Conservation (phyloP, 768 basidiomycete genomes). For the Leccinum subgranulosum region DNA sequence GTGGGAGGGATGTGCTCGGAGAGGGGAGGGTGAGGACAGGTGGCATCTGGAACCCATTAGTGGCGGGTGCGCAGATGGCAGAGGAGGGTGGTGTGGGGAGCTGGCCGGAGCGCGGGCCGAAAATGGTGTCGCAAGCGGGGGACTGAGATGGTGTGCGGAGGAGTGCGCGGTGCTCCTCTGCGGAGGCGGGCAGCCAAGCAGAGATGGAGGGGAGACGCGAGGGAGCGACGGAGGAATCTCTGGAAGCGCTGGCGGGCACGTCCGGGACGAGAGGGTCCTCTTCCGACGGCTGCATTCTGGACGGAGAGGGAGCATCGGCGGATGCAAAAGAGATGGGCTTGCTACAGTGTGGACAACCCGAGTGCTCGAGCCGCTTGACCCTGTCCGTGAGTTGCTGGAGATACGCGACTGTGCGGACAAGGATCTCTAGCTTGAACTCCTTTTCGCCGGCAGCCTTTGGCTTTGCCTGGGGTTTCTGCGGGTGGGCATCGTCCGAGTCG, state of each 20-base stretch:
- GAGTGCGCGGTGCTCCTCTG: constrained; percentile 25
- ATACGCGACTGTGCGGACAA: constrained; percentile 77
- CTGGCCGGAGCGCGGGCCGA: constrained; percentile 23
- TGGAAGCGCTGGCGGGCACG: neutral
- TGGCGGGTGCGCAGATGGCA: constrained; percentile 45
- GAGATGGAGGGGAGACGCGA: constrained; percentile 64
- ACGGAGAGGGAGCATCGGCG: neutral
- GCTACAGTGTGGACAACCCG: constrained; percentile 23
- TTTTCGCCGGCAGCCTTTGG: constrained; percentile 54
- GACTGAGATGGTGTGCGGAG: constrained; percentile 36
- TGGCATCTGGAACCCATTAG: constrained; percentile 31
- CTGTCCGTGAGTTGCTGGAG: constrained; percentile 65
- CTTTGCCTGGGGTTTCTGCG: constrained; percentile 26
- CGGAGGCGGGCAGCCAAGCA: constrained; percentile 51
- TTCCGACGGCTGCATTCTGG: neutral
- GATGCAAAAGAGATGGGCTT: constrained; percentile 13
- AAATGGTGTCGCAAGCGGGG: constrained; percentile 30
- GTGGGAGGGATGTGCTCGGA: constrained; percentile 21
- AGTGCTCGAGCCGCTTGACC: constrained; percentile 44
- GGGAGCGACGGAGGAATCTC: constrained; percentile 1
- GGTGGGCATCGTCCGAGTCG: constrained; percentile 34
- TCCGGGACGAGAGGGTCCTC: neutral
- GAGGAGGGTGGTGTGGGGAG: constrained; percentile 60
- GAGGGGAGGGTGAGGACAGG: constrained; percentile 41
- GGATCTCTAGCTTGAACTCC: constrained; percentile 91